Base-by-base conservation (phyloP, 2,329 filamentous ascomycete genomes). In the Chalaropsis ovoidea region DNA sequence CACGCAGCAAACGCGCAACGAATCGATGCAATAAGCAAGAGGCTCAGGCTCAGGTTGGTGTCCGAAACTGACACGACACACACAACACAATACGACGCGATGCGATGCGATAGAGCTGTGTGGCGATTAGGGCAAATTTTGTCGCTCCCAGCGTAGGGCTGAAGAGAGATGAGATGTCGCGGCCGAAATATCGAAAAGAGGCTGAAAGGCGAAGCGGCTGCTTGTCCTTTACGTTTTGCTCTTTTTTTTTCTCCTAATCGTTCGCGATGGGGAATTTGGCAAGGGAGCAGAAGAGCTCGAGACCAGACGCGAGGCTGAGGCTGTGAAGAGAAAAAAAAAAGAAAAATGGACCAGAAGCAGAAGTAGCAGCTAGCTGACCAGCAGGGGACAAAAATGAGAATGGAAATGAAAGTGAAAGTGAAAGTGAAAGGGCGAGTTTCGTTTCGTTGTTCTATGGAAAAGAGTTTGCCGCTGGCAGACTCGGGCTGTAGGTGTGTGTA, bases 301-400 rank as follows among this genome's bases (percentile, higher is more conserved):
- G 24, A 39, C 27, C 15, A 58, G 54, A 58, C 54, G 54, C 54
- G 54, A 58, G 54, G 54, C 54, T 58, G 31, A 31, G 54, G 54
- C 24, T 35, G 17, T 10, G 31, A 58, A 58, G 27, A 58, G 54
- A 39, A 19, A 19, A n/a, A 39, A 58, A n/a, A 35, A 58, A 58
- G 15, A 58, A 22, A 10, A 58, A 39, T 19, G 7, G 31, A 39
- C 15, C 17, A 58, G 27, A 58, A 58, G 15, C 22, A 13, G 27
- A 58, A 58, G 15, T 11, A 13, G 22, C 22, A 52, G 15, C 47
- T 52, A 27, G 54, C 54, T n/a, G 54, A 11, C 15, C 27, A 58
- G 27, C 54, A 58, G 54, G 54, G 27, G 54, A n/a, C 54, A 35
- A 31, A 39, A 39, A 10, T 39, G 35, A 39, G 8, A 10, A 39